Base-by-base conservation (phyloP, 495 filamentous ascomycete species). In the Penicillium flavigenum region DNA sequence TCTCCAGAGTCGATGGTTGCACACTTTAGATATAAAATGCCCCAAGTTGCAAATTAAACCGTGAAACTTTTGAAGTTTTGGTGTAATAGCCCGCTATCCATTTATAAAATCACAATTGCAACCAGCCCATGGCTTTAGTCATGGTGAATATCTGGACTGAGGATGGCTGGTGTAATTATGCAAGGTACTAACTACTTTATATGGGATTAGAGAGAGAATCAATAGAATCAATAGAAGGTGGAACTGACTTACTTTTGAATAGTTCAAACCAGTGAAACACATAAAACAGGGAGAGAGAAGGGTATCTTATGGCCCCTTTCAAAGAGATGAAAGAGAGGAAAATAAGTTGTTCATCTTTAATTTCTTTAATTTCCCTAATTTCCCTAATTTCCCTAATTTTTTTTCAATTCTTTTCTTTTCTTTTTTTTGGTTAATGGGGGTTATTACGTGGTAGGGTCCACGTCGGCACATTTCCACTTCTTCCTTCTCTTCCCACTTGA, bases 141-240 rank as follows among this genome's bases (percentile, higher is more conserved):
- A 44, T 44, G 12, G 12, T 44, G 41, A 38, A 39, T 16, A 14
- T 31, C 24, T 26, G 20, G 20, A 20, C 24, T 24, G 24, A 24
- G 42, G 22, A 22, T 22, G 22, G 42, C 42, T 44, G 42, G 42
- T 20, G 42, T 44, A 10, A 24, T 2, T 2, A 22, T 44, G 42
- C 42, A 44, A 44, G 42, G 42, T 44, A 20, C 5, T 22, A 44
- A 20, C 5, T 22, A 44, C 20, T 44, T 20, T 24, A 24, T 20
- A 44, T 20, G 10, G 19, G 19, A 44, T 44, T 9, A 44, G 42
- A 24, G 22, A 27, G 20, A 27, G 45, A 47, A 47, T 47, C 14
- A 39, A 39, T 39, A 39, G 36, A 47, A 47, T 47, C 14, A 39
- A 39, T 39, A 17, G 36, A 39, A 39, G 36, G 36, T 39, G 36